phyloP scores from a whole-genome alignment of 192 early-diverging fungal genomes.

The Rhizoclosmatium globosum region DNA sequence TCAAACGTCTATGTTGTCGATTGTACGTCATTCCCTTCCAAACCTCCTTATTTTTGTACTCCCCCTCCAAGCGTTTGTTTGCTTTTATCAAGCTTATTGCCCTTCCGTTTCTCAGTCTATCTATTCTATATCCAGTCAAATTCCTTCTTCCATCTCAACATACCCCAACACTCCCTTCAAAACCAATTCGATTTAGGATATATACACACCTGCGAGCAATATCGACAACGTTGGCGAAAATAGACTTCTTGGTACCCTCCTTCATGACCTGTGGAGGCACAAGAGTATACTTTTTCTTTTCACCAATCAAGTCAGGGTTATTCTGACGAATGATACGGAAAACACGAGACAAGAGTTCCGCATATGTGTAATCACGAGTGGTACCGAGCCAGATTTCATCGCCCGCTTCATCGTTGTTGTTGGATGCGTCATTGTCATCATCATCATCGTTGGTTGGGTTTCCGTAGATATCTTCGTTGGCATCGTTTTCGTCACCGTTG shows the following conservation, averaged over 20 bases:
- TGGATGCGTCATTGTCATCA: conserved; percentile 2
- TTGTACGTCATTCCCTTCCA: no score
- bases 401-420: conserved; percentile 12
- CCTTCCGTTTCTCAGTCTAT: no score
- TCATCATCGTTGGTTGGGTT: conserved; percentile 18
- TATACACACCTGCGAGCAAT: conserved; percentile 78
- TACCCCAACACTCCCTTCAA: not conserved
- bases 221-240: conserved; percentile 96
- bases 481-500: conserved; percentile 25
- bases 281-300: conserved; percentile 94
- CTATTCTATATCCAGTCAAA: no score
- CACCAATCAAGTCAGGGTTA: conserved; percentile 91
- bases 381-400: conserved; percentile 82
- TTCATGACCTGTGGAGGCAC: conserved; percentile 88
- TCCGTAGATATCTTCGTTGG: conserved; percentile 41
- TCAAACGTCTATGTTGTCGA: no score
- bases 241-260: conserved; percentile 95
- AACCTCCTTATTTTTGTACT: no score
- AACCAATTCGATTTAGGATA: no score
- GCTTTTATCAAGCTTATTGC: no score
- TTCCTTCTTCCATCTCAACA: not conserved
- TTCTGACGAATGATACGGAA: conserved; percentile 91
- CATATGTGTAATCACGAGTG: conserved; percentile 94
- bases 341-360: conserved; percentile 88
- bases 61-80: no score